These are phyloP conservation scores for Macrotyloma uniflorum DNA, from an alignment of 306 rosid genomes.

Conservation along the genomic window DNA sequence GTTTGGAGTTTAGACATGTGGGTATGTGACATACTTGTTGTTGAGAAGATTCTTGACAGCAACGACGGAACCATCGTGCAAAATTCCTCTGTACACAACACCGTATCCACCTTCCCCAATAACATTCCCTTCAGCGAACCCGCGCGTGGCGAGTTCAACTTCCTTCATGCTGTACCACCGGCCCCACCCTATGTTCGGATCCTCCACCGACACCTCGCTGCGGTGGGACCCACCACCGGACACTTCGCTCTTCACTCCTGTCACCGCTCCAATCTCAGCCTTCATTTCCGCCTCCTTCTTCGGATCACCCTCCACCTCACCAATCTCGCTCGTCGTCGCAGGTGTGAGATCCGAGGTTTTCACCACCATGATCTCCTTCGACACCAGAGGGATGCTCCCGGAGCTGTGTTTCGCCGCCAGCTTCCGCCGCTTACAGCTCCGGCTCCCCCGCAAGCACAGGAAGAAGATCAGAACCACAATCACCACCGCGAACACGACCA, in stretches of 20 bases:
- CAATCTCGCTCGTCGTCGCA: slow-evolving; percentile 37
- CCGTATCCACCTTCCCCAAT: slow-evolving; percentile 99
- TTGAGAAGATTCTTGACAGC: slow-evolving; percentile 96
- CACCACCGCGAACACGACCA: slow-evolving; percentile 41
- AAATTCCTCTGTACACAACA: slow-evolving; percentile 73
- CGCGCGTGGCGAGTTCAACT: slow-evolving; percentile 76
- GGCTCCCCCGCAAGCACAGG: slow-evolving; percentile 56
- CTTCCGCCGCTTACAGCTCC: slow-evolving; percentile 45
- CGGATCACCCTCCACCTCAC: slow-evolving; percentile 22
- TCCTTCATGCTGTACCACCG: slow-evolving; percentile 85
- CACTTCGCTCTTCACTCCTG: slow-evolving; percentile 36
- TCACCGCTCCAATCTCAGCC: slow-evolving; percentile 33
- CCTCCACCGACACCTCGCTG: slow-evolving; percentile 52
- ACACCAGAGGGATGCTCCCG: slow-evolving; percentile 75
- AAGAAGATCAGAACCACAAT: slow-evolving; percentile 54
- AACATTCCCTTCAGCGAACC: slow-evolving; percentile 68
- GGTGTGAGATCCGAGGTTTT: slow-evolving; percentile 48
- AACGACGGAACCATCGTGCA: slow-evolving; percentile 74
- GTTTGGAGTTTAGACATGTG: background rate
- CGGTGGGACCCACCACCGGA: slow-evolving; percentile 50
- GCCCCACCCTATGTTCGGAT: slow-evolving; percentile 88
- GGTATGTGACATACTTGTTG: slow-evolving; percentile 67
- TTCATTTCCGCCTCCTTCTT: slow-evolving; percentile 44
- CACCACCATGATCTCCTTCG: slow-evolving; percentile 79
- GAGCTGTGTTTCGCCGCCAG: slow-evolving; percentile 70